Conservation (phyloP, 2,329 filamentous ascomycete species). For the Neofusicoccum laricinum region DNA sequence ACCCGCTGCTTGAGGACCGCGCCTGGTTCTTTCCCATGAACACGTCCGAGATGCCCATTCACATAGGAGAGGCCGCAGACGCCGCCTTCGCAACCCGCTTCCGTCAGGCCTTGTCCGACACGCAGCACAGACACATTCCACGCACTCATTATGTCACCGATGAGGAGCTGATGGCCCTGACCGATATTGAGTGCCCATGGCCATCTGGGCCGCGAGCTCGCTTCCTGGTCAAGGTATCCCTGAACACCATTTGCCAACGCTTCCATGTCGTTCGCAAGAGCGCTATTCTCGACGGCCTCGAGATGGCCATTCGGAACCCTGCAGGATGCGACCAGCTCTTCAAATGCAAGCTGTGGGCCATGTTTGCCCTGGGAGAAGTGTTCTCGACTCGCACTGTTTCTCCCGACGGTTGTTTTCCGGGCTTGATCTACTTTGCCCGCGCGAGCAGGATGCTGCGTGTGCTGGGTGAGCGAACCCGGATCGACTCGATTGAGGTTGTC, state of each 20-base stretch:
- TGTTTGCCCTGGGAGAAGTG: slow-evolving; percentile 48
- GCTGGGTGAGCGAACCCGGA: slow-evolving; percentile 41
- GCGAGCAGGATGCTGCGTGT: slow-evolving; percentile 41
- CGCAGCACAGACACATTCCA: slow-evolving; percentile 30
- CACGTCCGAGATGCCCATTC: slow-evolving; percentile 31
- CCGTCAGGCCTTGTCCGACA: slow-evolving; percentile 29
- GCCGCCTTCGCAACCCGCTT: slow-evolving; percentile 38
- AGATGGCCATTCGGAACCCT: slow-evolving; percentile 37
- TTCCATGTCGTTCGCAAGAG: slow-evolving; percentile 45
- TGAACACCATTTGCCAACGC: slow-evolving; percentile 40
- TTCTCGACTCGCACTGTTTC: slow-evolving; percentile 42
- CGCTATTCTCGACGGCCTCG: slow-evolving; percentile 36
- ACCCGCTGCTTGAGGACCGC: slow-evolving; percentile 35
- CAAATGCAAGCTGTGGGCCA: slow-evolving; percentile 42
- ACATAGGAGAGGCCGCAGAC: slow-evolving; percentile 37
- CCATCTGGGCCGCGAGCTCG: slow-evolving; percentile 39
- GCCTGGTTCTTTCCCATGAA: slow-evolving; percentile 36
- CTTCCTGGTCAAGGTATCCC: slow-evolving; percentile 40
- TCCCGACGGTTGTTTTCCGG: slow-evolving; percentile 39
- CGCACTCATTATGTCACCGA: slow-evolving; percentile 33
- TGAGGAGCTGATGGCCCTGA: slow-evolving; percentile 32
- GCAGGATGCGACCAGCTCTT: slow-evolving; percentile 32
- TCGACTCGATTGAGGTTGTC: slow-evolving; percentile 45
- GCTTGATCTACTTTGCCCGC: slow-evolving; percentile 43
- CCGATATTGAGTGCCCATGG: slow-evolving; percentile 36